Conservation (phyloP, 768 basidiomycete species). For the Tubosaeta brunneosetosa region DNA sequence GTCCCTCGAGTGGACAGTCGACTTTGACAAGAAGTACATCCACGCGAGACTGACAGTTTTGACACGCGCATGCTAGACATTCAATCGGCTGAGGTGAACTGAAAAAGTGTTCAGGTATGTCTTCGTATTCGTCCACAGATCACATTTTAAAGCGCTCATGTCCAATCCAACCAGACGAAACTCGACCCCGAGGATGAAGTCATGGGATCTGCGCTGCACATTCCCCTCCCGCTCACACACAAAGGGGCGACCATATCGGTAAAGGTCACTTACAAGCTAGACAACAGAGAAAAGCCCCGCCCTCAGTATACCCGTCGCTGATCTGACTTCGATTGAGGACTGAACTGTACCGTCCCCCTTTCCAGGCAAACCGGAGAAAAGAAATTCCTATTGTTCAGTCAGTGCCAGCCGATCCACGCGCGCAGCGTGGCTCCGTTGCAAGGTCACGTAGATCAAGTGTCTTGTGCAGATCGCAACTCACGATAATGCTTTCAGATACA, state of each 20-base stretch:
- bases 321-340: background rate
- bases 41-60: constrained; percentile 36
- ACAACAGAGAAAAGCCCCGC: constrained; percentile 76
- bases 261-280: constrained; percentile 57
- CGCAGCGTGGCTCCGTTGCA: constrained; percentile 76
- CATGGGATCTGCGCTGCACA: constrained; percentile 72
- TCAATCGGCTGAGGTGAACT: constrained; percentile 44
- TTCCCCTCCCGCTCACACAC: constrained; percentile 42
- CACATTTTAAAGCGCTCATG: background rate
- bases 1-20: constrained; percentile 52
- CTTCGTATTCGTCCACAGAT: background rate
- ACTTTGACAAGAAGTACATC: constrained; percentile 46
- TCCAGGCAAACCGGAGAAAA: constrained; percentile 82
- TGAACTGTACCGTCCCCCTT: background rate
- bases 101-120: constrained; percentile 44
- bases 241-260: constrained; percentile 40
- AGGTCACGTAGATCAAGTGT: constrained; percentile 39
- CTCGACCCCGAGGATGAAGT: constrained; percentile 57
- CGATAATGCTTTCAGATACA: constrained; percentile 48
- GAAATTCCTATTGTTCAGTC: constrained; percentile 84
- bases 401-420: constrained; percentile 89
- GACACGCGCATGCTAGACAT: constrained; percentile 57
- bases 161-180: constrained; percentile 37
- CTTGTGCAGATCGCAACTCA: background rate
- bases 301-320: constrained; percentile 46